phyloP scores from a whole-genome alignment of 345 rosid species.

The Aquilaria malaccensis region DNA sequence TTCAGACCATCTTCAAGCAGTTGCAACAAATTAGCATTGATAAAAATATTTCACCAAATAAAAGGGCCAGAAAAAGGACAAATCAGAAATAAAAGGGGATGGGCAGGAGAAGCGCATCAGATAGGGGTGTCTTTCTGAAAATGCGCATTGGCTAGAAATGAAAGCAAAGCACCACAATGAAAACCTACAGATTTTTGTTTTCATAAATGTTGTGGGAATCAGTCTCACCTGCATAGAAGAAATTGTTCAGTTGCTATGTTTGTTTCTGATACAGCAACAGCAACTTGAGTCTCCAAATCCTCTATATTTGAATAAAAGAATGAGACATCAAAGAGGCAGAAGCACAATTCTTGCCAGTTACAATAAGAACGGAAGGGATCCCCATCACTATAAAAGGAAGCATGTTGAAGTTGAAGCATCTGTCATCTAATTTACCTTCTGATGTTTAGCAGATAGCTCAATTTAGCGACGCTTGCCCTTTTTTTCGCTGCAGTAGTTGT shows the following conservation, averaged over 20 bases:
- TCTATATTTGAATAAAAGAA: conserved; percentile 52
- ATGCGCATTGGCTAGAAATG: too few species aligned
- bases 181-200: too few species aligned
- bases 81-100: too few species aligned
- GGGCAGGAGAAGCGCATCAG: too few species aligned
- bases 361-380: conserved; percentile 4
- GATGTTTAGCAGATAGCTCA: conserved; percentile 71
- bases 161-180: too few species aligned
- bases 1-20: too few species aligned
- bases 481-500: conserved; percentile 73
- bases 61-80: too few species aligned
- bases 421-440: conserved; percentile 51
- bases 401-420: conserved; percentile 4
- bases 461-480: conserved; percentile 54
- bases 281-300: conserved; percentile 71
- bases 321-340: conserved; percentile 15
- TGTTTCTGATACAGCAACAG: conserved; percentile 81
- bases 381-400: background rate
- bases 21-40: too few species aligned
- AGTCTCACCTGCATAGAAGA: conserved; percentile 73
- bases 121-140: too few species aligned
- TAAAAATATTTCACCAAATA: too few species aligned
- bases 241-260: conserved; percentile 72
- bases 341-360: conserved; percentile 9
- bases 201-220: background rate